A percentile compares a stretch with the other conserved stretches of the same genome.
These are phyloP conservation scores for Sporobolus alterniflorus DNA, from an alignment of 202 grass and related monocot genomes.

Conservation along the genomic window DNA sequence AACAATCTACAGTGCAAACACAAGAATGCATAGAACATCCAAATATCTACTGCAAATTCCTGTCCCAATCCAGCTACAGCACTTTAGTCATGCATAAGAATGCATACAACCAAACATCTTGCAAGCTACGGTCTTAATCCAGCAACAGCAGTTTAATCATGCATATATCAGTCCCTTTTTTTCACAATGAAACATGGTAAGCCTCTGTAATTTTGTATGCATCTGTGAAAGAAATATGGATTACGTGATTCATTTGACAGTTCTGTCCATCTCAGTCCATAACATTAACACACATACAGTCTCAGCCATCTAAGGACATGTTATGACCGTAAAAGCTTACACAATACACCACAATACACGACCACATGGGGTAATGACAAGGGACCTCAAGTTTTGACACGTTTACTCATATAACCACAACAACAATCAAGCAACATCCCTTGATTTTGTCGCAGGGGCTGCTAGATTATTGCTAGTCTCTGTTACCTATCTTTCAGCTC, in stretches of 20 bases:
- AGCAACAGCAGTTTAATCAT: background rate
- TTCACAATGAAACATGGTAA: background rate
- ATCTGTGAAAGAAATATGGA: background rate
- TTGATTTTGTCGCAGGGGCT: background rate
- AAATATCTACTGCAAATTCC: too few species aligned
- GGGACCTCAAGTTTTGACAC: background rate
- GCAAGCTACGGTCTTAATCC: background rate
- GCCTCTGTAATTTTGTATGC: background rate
- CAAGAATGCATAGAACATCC: too few species aligned
- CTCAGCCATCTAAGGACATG: background rate
- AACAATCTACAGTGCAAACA: too few species aligned
- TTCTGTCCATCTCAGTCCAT: constrained; percentile 25
- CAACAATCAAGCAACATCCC: background rate
- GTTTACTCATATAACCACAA: background rate
- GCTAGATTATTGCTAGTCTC: background rate
- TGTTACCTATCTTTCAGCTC: constrained; percentile 86
- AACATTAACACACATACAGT: background rate
- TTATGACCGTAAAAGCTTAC: background rate
- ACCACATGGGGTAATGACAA: background rate
- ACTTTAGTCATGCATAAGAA: background rate
- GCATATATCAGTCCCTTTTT: background rate
- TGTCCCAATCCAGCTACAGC: too few species aligned
- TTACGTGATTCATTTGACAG: background rate
- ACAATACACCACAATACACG: background rate
- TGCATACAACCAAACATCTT: background rate